These are phyloP conservation scores for Wallacemonas sp. DNA, from an alignment of 208 protist species.

Conservation along the genomic window DNA sequence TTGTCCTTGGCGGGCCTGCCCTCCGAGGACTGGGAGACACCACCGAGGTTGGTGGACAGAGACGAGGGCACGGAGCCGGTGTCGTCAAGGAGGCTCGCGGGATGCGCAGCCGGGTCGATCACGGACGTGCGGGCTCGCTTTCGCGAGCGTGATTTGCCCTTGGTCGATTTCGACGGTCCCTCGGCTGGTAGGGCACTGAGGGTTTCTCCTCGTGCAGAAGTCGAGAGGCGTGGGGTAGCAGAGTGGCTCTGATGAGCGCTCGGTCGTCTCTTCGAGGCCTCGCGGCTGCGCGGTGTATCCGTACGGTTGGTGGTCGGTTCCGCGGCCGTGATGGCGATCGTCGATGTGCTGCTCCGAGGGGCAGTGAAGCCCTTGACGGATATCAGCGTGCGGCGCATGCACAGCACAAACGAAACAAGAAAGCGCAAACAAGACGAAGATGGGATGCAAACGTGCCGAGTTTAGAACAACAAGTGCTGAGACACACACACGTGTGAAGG, in stretches of 20 bases:
- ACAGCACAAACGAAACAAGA: not conserved
- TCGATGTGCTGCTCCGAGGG: conserved; percentile 33
- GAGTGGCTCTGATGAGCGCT: too few relatives aligned
- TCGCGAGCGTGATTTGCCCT: not conserved
- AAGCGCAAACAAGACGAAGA: too few relatives aligned
- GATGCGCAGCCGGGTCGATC: too few relatives aligned
- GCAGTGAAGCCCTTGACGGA: conserved; percentile 48
- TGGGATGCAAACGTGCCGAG: too few relatives aligned
- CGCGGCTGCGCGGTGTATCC: too few relatives aligned
- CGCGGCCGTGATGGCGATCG: conserved; percentile 4
- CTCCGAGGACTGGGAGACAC: too few relatives aligned
- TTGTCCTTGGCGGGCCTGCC: too few relatives aligned
- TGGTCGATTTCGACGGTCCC: not conserved
- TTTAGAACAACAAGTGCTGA: not conserved
- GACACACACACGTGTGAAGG: too few relatives aligned
- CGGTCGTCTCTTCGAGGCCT: not conserved
- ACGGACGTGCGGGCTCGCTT: conserved; percentile 7
- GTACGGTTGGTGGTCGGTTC: not conserved
- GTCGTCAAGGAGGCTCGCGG: too few relatives aligned
- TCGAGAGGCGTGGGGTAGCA: not conserved
- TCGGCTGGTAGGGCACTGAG: too few relatives aligned
- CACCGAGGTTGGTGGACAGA: not conserved
- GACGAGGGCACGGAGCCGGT: not conserved
- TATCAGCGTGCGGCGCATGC: conserved; percentile 52
- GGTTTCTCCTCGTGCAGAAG: too few relatives aligned